phyloP scores from a whole-genome alignment of 495 filamentous ascomycete genomes.

The Penicillium fimorum region DNA sequence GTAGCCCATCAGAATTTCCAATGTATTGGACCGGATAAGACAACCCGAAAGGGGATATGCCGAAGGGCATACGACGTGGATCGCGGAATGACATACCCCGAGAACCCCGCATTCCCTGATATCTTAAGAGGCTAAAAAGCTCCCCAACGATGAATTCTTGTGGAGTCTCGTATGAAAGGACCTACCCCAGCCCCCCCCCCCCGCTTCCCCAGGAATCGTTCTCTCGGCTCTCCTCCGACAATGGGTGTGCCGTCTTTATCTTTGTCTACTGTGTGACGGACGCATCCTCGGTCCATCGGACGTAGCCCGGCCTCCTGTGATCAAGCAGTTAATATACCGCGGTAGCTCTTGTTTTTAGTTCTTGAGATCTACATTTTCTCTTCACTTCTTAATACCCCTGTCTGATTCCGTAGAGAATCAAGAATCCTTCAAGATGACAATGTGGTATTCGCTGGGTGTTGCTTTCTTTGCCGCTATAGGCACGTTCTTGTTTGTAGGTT shows the following conservation, averaged over 20 bases:
- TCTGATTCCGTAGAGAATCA: slow-evolving; percentile 7
- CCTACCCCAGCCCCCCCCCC: slow-evolving; percentile 3
- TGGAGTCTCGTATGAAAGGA: slow-evolving; percentile 1
- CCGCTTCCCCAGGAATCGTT: slow-evolving; percentile 16
- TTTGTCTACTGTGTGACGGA: slow-evolving; percentile 13
- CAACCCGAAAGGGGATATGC: no score
- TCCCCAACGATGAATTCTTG: not conserved
- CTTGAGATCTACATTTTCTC: not conserved
- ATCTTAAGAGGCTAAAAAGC: not conserved
- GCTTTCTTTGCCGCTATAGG: slow-evolving; percentile 56
- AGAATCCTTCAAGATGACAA: slow-evolving; percentile 30
- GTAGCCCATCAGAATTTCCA: not conserved
- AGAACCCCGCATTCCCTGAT: slow-evolving; percentile 2
- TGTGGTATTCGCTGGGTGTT: slow-evolving; percentile 48
- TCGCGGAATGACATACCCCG: not conserved
- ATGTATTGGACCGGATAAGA: not conserved
- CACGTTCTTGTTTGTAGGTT: slow-evolving; percentile 56
- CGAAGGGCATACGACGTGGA: no score
- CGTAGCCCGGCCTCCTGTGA: slow-evolving; percentile 10
- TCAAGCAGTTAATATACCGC: not conserved
- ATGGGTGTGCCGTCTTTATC: not conserved
- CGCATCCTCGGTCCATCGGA: slow-evolving; percentile 26
- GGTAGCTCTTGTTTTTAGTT: slow-evolving; percentile 1
- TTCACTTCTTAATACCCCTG: not conserved
- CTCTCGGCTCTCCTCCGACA: slow-evolving; percentile 36